Evolutionary conservation across 352 stramenopile genomes (phyloP).

Genomic region (Pythium brachiatum): DNA sequence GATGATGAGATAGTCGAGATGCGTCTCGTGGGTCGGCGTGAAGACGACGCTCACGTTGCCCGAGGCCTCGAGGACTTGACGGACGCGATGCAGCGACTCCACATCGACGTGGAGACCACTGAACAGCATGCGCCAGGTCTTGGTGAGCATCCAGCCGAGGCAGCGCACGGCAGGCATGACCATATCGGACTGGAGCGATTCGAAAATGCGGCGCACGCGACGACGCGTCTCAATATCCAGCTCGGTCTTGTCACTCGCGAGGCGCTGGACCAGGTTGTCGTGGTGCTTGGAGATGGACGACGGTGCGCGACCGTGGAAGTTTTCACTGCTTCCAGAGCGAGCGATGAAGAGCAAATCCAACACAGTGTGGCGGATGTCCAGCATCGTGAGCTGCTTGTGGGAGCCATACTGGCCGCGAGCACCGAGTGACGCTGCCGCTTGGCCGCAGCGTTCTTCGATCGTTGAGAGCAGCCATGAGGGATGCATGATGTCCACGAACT

Average conservation of each 20-base stretch:
- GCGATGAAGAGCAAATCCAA: constrained; percentile 70
- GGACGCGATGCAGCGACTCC: constrained; percentile 55
- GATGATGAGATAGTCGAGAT: constrained; percentile 90
- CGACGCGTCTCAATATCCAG: constrained; percentile 24
- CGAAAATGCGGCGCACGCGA: constrained; percentile 57
- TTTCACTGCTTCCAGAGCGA: constrained; percentile 48
- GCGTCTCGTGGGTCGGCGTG: constrained; percentile 85
- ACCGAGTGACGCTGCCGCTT: constrained; percentile 33
- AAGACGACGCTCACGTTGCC: constrained; percentile 73
- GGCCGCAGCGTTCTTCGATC: constrained; percentile 56
- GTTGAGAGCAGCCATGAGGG: constrained; percentile 69
- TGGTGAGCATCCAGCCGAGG: constrained; percentile 76
- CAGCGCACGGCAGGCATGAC: constrained; percentile 65
- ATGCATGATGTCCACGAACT: constrained; percentile 77
- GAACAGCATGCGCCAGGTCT: constrained; percentile 77
- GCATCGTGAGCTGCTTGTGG: constrained; percentile 29
- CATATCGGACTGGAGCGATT: constrained; percentile 72
- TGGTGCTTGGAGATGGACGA: constrained; percentile 40
- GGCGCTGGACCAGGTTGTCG: constrained; percentile 38
- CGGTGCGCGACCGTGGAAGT: constrained; percentile 43
- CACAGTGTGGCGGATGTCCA: constrained; percentile 51
- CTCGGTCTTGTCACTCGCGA: constrained; percentile 11
- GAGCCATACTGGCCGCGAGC: constrained; percentile 15
- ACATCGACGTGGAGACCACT: constrained; percentile 68
- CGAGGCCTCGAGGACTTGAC: constrained; percentile 44